Conservation (phyloP, 2,329 filamentous ascomycete species). For the Xylariaceae sp. region DNA sequence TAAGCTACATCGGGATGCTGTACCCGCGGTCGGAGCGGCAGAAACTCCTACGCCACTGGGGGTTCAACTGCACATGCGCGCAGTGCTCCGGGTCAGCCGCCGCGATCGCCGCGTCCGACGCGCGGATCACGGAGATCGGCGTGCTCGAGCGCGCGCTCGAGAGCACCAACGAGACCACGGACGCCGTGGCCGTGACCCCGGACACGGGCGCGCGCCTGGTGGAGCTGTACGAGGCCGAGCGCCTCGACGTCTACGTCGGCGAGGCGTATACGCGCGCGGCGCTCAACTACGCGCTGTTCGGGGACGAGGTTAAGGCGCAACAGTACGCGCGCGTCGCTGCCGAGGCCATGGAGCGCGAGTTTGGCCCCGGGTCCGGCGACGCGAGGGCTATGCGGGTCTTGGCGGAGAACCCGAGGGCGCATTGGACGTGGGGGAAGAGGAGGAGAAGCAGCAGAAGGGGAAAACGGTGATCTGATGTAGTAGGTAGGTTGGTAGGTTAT, state of each 20-base stretch:
- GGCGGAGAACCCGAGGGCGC: slow-evolving; percentile 34
- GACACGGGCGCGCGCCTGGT: slow-evolving; percentile 49
- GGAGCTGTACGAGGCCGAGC: slow-evolving; percentile 39
- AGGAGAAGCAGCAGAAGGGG: slow-evolving; percentile 9
- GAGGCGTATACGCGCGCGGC: slow-evolving; percentile 43
- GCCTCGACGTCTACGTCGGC: slow-evolving; percentile 38
- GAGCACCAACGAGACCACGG: slow-evolving; percentile 60
- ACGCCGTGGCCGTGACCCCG: slow-evolving; percentile 55
- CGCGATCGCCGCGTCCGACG: slow-evolving; percentile 42
- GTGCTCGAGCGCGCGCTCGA: slow-evolving; percentile 66
- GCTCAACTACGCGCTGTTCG: slow-evolving; percentile 43
- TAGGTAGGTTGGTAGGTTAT: background rate
- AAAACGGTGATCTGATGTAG: background rate
- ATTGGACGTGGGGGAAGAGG: slow-evolving; percentile 40
- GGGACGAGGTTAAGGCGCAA: slow-evolving; percentile 35
- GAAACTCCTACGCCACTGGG: slow-evolving; percentile 38
- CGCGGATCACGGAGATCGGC: slow-evolving; percentile 72
- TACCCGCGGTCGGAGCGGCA: slow-evolving; percentile 34
- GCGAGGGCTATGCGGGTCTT: slow-evolving; percentile 37
- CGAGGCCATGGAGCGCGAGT: slow-evolving; percentile 38
- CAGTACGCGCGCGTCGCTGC: slow-evolving; percentile 39
- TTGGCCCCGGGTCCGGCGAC: slow-evolving; percentile 34
- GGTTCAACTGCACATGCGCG: slow-evolving; percentile 41
- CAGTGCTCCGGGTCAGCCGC: slow-evolving; percentile 32
- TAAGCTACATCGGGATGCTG: slow-evolving; percentile 41